phyloP scores from a whole-genome alignment of 1,284 basidiomycete species.

The Sanghuangporus sanghuang region DNA sequence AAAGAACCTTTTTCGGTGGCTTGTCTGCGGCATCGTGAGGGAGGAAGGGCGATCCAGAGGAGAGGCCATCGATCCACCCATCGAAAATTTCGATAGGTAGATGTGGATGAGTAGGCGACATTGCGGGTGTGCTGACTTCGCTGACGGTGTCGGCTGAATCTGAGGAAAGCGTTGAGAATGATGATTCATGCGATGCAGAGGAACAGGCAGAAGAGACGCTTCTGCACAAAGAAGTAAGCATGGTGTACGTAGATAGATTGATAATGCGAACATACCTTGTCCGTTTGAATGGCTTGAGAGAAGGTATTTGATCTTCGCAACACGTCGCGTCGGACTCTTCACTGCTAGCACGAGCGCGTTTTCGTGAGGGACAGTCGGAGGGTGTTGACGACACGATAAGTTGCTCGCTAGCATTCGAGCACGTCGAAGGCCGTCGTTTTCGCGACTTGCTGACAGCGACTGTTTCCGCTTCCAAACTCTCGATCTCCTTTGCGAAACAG shows the following conservation, averaged over 20 bases:
- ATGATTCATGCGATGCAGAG: background rate
- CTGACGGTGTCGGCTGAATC: background rate
- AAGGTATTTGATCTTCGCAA: background rate
- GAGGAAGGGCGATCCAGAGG: background rate
- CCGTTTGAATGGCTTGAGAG: background rate
- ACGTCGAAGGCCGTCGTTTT: conserved; percentile 5
- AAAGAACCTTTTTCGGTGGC: background rate
- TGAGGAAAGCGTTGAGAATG: background rate
- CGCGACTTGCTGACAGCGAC: conserved; percentile 18
- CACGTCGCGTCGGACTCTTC: background rate
- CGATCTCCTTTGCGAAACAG: conserved; percentile 22
- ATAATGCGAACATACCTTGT: background rate
- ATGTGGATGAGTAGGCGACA: background rate
- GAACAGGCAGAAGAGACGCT: background rate
- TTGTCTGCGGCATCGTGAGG: background rate
- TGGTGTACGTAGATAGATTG: background rate
- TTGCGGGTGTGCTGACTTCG: background rate
- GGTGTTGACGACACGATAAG: background rate
- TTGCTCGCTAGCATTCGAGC: background rate
- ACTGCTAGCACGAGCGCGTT: background rate
- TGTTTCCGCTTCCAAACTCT: conserved; percentile 25
- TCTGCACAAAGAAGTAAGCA: background rate
- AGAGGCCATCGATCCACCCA: background rate
- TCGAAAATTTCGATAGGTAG: background rate
- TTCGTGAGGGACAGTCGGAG: background rate